phyloP scores from a whole-genome alignment of 78 protist genomes.

The Bodo saltans region DNA sequence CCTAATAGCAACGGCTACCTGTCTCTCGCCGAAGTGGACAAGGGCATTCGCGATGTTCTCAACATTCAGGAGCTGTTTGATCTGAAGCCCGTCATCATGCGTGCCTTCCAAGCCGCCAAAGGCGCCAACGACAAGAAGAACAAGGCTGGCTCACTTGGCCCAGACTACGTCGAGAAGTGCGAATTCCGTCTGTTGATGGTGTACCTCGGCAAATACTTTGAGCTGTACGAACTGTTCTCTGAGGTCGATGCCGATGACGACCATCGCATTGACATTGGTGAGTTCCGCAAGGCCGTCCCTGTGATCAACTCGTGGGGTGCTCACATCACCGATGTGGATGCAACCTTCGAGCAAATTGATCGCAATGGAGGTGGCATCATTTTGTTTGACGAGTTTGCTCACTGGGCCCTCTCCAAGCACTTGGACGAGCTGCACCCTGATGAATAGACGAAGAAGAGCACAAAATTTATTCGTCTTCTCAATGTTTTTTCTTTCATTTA shows the following conservation, averaged over 20 bases:
- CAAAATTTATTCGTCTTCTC: too few relatives aligned
- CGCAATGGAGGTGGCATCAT: slow-evolving; percentile 31
- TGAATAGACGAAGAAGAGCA: too few relatives aligned
- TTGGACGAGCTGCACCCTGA: slow-evolving; percentile 29
- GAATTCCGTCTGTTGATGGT: slow-evolving; percentile 27
- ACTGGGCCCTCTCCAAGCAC: slow-evolving; percentile 28
- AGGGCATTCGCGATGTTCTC: slow-evolving; percentile 25
- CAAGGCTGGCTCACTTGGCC: too few relatives aligned
- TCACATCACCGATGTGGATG: slow-evolving; percentile 5
- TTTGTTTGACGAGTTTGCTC: slow-evolving; percentile 18
- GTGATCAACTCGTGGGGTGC: slow-evolving; percentile 20
- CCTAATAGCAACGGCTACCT: slow-evolving; percentile 24
- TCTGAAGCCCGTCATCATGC: slow-evolving; percentile 24
- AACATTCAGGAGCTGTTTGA: slow-evolving; percentile 21
- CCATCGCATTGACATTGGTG: slow-evolving; percentile 13
- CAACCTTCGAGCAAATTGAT: slow-evolving; percentile 30
- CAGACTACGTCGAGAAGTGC: slow-evolving; percentile 2
- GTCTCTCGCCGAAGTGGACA: slow-evolving; percentile 26
- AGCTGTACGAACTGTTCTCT: slow-evolving; percentile 22
- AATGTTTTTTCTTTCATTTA: too few relatives aligned
- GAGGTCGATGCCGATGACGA: too few relatives aligned
- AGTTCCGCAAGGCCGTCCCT: slow-evolving; percentile 32
- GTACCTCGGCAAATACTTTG: slow-evolving; percentile 16
- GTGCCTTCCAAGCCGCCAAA: slow-evolving; percentile 24
- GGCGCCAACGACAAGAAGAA: slow-evolving; percentile 22